phyloP scores from a whole-genome alignment of 371 early-diverging fungal species.

The Mortierella sp. region DNA sequence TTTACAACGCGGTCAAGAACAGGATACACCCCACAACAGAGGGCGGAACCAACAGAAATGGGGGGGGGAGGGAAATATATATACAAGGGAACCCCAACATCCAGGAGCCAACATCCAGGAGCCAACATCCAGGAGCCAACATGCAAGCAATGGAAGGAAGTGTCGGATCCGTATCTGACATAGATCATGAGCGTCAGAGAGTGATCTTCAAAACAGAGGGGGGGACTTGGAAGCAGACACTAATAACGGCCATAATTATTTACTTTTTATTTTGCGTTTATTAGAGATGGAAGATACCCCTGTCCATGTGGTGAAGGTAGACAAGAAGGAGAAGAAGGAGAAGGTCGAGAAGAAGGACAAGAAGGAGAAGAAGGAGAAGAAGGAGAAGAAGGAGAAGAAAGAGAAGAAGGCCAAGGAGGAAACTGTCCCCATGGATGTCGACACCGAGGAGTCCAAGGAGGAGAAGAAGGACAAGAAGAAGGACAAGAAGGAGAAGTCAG shows the following conservation, averaged over 20 bases:
- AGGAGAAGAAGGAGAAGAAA: background rate
- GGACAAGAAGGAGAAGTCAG: conserved; percentile 18
- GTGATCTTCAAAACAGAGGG: background rate
- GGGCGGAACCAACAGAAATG: too few species aligned
- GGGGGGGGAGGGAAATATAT: too few species aligned
- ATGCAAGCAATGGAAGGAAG: background rate
- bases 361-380: background rate
- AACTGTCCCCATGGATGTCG: background rate
- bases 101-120: background rate
- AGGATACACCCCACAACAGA: too few species aligned
- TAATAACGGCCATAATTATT: background rate
- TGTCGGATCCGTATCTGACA: too few species aligned
- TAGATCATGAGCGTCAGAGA: too few species aligned
- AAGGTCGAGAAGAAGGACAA: conserved; percentile 16
- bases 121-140: background rate
- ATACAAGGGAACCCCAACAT: background rate
- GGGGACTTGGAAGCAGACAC: background rate
- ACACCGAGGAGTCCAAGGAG: background rate
- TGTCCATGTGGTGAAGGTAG: conserved; percentile 17
- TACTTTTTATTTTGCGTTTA: background rate
- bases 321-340: conserved; percentile 30
- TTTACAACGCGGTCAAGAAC: too few species aligned
- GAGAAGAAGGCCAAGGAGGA: conserved; percentile 23
- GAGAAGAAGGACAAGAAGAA: conserved; percentile 12
- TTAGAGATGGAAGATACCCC: conserved; percentile 32